phyloP scores from a whole-genome alignment of 441 rosid species.

The Sinapis alba region DNA sequence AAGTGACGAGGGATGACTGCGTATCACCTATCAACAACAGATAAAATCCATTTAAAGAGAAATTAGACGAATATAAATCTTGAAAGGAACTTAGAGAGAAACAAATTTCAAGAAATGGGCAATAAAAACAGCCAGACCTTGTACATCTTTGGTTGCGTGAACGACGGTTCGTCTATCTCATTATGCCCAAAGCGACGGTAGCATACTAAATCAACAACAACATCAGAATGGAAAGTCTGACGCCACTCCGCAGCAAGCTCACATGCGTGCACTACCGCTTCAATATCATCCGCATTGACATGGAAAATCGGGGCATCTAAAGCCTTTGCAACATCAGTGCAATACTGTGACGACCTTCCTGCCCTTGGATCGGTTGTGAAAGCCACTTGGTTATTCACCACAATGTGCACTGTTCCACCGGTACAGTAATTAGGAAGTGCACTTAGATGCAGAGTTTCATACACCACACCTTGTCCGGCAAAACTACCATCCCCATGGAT shows the following conservation, averaged over 20 bases:
- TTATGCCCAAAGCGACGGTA: conserved; percentile 94
- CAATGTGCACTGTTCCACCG: conserved; percentile 96
- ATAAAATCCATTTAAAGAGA: background rate
- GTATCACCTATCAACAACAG: conserved; percentile 57
- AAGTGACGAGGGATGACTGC: conserved; percentile 81
- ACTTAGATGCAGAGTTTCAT: conserved; percentile 94
- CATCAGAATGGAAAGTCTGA: conserved; percentile 93
- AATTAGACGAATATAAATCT: background rate
- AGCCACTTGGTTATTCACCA: conserved; percentile 97
- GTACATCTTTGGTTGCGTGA: conserved; percentile 96
- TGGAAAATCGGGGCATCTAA: conserved; percentile 91
- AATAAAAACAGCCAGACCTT: conserved; percentile 48
- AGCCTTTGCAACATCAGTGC: conserved; percentile 98
- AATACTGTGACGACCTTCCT: conserved; percentile 92
- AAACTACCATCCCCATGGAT: conserved; percentile 99
- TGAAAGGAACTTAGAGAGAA: background rate
- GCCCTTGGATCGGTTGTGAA: conserved; percentile 94
- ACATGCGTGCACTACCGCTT: conserved; percentile 90
- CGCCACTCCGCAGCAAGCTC: conserved; percentile 99
- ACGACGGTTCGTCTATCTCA: conserved; percentile 96
- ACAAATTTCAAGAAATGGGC: background rate
- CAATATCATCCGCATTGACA: conserved; percentile 94
- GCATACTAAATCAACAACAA: conserved; percentile 92
- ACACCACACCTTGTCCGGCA: conserved; percentile 98
- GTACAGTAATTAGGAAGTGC: conserved; percentile 91